phyloP scores from a whole-genome alignment of 208 protist species.

The Leishmania braziliensis region DNA sequence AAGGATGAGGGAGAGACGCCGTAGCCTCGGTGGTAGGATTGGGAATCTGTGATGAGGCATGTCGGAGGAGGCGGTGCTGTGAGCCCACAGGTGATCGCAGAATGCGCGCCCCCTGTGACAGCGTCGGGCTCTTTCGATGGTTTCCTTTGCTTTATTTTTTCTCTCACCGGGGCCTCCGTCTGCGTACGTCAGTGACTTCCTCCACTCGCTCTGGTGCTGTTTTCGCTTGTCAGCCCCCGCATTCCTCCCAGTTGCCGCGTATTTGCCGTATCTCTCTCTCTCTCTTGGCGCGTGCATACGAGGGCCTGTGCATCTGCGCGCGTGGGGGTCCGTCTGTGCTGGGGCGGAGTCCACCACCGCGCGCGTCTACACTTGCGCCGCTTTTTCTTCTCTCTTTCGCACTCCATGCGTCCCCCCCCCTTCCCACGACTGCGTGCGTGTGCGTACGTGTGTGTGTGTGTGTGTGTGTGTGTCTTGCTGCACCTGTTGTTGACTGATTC shows the following conservation, averaged over 20 bases:
- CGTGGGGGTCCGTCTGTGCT: too few species aligned
- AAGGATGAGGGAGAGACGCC: slow-evolving; percentile 8
- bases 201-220: background rate
- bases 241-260: background rate
- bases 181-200: background rate
- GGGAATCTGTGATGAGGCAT: background rate
- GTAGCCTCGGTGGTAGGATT: slow-evolving; percentile 18
- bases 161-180: background rate
- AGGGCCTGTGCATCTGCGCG: too few species aligned
- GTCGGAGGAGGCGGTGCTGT: background rate
- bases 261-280: background rate
- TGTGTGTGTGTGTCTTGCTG: background rate
- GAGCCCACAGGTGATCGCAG: background rate
- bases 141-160: slow-evolving; percentile 1
- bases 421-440: background rate
- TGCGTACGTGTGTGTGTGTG: background rate
- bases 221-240: background rate
- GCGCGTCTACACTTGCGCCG: too few species aligned
- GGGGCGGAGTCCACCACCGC: too few species aligned
- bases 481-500: background rate
- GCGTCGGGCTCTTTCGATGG: background rate
- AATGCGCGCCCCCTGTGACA: background rate
- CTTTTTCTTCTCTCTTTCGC: too few species aligned
- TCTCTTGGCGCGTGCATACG: background rate
- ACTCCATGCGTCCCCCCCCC: too few species aligned